Evolutionary conservation across 768 basidiomycete species (phyloP).

Genomic region (Nidularia sp.): DNA sequence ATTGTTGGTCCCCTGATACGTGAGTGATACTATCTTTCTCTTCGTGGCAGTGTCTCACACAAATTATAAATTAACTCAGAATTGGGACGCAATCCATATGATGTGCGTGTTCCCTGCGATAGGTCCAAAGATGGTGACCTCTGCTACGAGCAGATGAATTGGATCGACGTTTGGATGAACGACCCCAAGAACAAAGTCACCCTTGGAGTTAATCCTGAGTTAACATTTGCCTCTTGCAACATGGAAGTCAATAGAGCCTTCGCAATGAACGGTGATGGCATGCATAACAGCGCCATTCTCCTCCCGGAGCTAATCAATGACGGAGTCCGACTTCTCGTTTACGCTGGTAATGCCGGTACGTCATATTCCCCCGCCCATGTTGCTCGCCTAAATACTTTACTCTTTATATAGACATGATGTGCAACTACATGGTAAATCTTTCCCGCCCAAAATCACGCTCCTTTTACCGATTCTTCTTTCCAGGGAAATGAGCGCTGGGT

Average conservation of each 20-base stretch:
- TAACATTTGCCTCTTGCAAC: slow-evolving; percentile 69
- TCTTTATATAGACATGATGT: slow-evolving; percentile 78
- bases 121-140: slow-evolving; percentile 62
- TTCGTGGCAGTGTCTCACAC: not conserved
- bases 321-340: slow-evolving; percentile 82
- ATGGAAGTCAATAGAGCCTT: slow-evolving; percentile 81
- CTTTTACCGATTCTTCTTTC: too few species aligned
- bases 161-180: slow-evolving; percentile 91
- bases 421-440: slow-evolving; percentile 87
- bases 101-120: slow-evolving; percentile 77
- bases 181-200: slow-evolving; percentile 69
- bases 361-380: slow-evolving; percentile 5
- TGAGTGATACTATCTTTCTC: slow-evolving; percentile 27
- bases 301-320: slow-evolving; percentile 79
- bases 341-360: slow-evolving; percentile 81
- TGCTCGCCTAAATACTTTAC: too few species aligned
- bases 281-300: slow-evolving; percentile 77
- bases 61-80: slow-evolving; percentile 27
- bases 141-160: slow-evolving; percentile 77
- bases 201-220: slow-evolving; percentile 63
- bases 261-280: slow-evolving; percentile 76
- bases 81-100: slow-evolving; percentile 84
- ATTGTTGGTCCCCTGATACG: slow-evolving; percentile 68
- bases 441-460: too few species aligned
- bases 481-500: slow-evolving; percentile 84